Conservation (phyloP, 805 yeast genomes). For the Debaryomyces tyrocola region DNA sequence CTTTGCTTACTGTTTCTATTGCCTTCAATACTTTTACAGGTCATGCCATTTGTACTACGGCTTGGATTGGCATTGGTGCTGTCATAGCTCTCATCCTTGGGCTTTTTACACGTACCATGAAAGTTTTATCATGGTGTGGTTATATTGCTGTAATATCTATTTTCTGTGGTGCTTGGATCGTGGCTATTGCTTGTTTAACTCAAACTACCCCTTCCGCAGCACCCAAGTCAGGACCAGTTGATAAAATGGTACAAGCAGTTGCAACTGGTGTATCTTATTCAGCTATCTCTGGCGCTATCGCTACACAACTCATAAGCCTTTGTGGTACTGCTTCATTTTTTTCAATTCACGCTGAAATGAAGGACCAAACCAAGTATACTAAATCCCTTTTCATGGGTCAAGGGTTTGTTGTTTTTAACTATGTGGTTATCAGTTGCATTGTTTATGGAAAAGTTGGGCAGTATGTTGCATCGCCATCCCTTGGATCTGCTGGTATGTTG, state of each 20-base stretch:
- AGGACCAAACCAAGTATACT: conserved; percentile 7
- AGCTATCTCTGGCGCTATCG: conserved; percentile 7
- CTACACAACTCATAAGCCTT: conserved; percentile 9
- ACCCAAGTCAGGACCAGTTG: conserved; percentile 4
- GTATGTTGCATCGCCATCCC: conserved; percentile 12
- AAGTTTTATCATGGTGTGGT: conserved; percentile 8
- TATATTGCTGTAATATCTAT: conserved; percentile 7
- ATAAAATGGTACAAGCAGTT: conserved; percentile 8
- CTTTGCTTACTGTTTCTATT: conserved; percentile 7
- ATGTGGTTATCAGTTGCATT: conserved; percentile 9
- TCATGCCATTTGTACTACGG: conserved; percentile 8
- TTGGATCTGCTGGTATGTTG: conserved; percentile 12
- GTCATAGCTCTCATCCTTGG: conserved; percentile 7
- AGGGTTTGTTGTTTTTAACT: conserved; percentile 10
- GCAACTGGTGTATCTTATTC: conserved; percentile 3
- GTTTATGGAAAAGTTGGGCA: conserved; percentile 10
- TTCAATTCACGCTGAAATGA: conserved; percentile 13
- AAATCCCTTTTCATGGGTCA: conserved; percentile 9
- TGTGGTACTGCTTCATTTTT: conserved; percentile 10
- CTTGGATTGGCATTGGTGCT: conserved; percentile 10
- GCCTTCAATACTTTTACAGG: conserved; percentile 8
- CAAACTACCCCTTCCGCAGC: conserved; percentile 9
- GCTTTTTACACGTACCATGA: conserved; percentile 7
- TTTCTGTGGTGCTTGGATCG: conserved; percentile 8
- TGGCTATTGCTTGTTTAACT: conserved; percentile 10